Percentiles rank a stretch among this genome's conserved stretches.
Evolutionary conservation across 805 yeast species (phyloP).

Genomic region (Aciculoconidium aculeatum): DNA sequence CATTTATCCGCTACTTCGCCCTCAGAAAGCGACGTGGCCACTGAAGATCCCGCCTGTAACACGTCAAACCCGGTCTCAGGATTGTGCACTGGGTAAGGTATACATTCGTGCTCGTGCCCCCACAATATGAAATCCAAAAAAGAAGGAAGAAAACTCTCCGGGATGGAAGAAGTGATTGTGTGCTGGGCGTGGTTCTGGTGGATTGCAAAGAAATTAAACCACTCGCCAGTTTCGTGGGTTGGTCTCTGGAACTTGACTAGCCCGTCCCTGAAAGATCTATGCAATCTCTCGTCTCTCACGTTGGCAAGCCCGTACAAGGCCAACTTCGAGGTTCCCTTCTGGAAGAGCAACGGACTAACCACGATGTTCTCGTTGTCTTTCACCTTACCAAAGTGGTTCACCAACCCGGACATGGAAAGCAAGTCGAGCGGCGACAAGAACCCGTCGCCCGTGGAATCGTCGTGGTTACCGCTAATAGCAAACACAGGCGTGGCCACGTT

Average conservation of each 20-base stretch:
- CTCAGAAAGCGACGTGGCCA: conserved; percentile 83
- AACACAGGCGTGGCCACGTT: conserved; percentile 87
- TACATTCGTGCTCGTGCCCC: conserved; percentile 98
- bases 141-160: conserved; percentile 76
- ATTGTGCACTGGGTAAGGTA: conserved; percentile 60
- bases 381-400: conserved; percentile 87
- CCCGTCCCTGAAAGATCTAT: conserved; percentile 74
- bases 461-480: conserved; percentile 94
- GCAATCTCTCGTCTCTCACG: conserved; percentile 83
- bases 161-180: conserved; percentile 74
- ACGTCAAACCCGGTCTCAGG: conserved; percentile 64
- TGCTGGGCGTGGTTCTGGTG: conserved; percentile 90
- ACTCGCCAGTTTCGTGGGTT: conserved; percentile 46
- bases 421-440: conserved; percentile 82
- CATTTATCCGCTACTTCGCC: conserved; percentile 76
- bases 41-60: conserved; percentile 89
- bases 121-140: conserved; percentile 82
- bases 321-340: conserved; percentile 74
- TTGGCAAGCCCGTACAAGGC: conserved; percentile 88
- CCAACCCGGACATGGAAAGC: conserved; percentile 69
- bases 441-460: conserved; percentile 88
- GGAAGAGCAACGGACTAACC: conserved; percentile 70
- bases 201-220: conserved; percentile 82
- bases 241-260: conserved; percentile 78
- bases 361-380: conserved; percentile 68